Conservation (phyloP, 345 rosid genomes). For the Eutrema japonicum region DNA sequence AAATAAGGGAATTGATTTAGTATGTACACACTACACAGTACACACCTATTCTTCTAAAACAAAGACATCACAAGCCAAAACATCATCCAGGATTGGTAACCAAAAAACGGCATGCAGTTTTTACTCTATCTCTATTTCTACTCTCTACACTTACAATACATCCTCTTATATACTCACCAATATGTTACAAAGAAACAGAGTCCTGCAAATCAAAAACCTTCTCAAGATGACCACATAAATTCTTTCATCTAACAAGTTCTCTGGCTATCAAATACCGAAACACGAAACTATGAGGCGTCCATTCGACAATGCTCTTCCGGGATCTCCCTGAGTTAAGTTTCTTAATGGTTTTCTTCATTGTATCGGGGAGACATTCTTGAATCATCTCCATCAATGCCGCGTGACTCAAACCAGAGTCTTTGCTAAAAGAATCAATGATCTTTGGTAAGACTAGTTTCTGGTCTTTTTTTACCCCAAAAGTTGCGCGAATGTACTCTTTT, state of each 20-base stretch:
- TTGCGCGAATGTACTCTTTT: conserved; percentile 86
- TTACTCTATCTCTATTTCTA: conserved; percentile 14
- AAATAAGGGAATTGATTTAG: conserved; percentile 26
- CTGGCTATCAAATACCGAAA: conserved; percentile 84
- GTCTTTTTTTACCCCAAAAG: conserved; percentile 68
- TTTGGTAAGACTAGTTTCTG: conserved; percentile 83
- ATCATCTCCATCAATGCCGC: conserved; percentile 70
- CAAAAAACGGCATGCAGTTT: conserved; percentile 38
- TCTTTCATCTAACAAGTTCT: conserved; percentile 64
- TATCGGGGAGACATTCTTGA: conserved; percentile 66
- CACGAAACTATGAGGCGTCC: conserved; percentile 84
- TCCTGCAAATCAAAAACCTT: conserved; percentile 20
- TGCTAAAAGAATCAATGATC: conserved; percentile 71
- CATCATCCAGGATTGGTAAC: conserved; percentile 25
- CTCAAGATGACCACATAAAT: background rate
- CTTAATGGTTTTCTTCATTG: conserved; percentile 53
- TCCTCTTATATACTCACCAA: conserved; percentile 29
- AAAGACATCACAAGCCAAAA: conserved; percentile 29
- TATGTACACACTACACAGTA: conserved; percentile 29
- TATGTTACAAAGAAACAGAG: conserved; percentile 14
- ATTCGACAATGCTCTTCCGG: conserved; percentile 67
- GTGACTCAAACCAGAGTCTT: conserved; percentile 67
- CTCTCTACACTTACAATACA: conserved; percentile 28
- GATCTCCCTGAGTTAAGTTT: conserved; percentile 65
- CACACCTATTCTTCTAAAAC: background rate